phyloP scores from a whole-genome alignment of 2,329 filamentous ascomycete species.

The Fusarium liriodendri region DNA sequence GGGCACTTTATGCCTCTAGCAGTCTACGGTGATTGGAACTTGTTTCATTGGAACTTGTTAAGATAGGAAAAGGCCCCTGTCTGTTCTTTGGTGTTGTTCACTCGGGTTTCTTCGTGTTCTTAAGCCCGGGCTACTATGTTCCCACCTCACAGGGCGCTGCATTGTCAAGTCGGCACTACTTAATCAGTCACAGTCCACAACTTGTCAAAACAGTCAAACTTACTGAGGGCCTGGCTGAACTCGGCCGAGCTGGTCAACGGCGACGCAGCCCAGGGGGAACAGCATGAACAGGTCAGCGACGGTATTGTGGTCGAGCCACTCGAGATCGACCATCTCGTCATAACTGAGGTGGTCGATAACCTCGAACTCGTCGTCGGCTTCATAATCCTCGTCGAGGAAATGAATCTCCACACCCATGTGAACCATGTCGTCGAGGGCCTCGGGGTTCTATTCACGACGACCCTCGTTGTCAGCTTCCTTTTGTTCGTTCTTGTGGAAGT shows the following conservation, averaged over 20 bases:
- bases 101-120: not conserved
- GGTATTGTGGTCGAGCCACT: not conserved
- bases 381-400: not conserved
- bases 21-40: not conserved
- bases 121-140: not conserved
- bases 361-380: not conserved
- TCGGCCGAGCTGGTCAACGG: not conserved
- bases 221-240: not conserved
- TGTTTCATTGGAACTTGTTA: not conserved
- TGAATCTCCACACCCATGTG: not conserved
- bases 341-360: not conserved
- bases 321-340: not conserved
- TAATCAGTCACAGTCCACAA: not conserved
- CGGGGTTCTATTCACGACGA: not conserved
- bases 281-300: not conserved
- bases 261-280: not conserved
- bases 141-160: not conserved
- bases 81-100: not conserved
- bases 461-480: not conserved
- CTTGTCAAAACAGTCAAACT: not conserved
- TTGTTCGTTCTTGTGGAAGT: no score
- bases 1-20: not conserved
- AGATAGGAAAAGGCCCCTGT: not conserved
- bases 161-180: not conserved
- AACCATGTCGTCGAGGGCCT: not conserved